Conservation (phyloP, 2,329 filamentous ascomycete genomes). For the Chaetomium globosum region DNA sequence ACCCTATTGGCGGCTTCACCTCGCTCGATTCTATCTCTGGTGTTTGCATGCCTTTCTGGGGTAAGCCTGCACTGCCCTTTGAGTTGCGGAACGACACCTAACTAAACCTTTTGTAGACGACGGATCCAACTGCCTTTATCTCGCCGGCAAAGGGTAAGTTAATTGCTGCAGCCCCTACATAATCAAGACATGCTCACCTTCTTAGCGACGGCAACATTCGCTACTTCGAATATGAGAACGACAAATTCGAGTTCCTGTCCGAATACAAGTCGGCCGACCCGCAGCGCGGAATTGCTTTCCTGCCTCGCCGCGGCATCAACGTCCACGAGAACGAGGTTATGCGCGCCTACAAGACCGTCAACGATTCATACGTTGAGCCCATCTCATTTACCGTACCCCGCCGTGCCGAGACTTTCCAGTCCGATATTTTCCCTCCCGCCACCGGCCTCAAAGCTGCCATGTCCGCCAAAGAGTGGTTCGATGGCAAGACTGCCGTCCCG, state of each 20-base stretch:
- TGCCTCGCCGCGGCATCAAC: conserved; percentile 93
- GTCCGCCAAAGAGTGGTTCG: conserved; percentile 79
- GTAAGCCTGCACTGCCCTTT: conserved; percentile 45
- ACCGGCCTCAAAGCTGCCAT: conserved; percentile 78
- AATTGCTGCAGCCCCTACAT: background rate
- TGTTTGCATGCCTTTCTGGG: conserved; percentile 99
- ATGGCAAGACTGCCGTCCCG: conserved; percentile 79
- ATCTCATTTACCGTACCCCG: conserved; percentile 97
- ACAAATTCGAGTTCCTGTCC: conserved; percentile 96
- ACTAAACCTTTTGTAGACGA: conserved; percentile 64
- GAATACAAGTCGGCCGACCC: conserved; percentile 97
- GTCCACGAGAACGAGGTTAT: conserved; percentile 96
- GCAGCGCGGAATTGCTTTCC: conserved; percentile 89
- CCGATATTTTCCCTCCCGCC: conserved; percentile 92
- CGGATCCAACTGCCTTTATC: conserved; percentile 89
- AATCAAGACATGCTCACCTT: conserved; percentile 20
- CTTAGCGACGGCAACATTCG: conserved; percentile 93
- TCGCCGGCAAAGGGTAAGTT: conserved; percentile 92
- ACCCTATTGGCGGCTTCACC: conserved; percentile 87
- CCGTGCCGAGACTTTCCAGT: conserved; percentile 91
- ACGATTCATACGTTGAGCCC: conserved; percentile 90
- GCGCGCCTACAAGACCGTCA: conserved; percentile 95
- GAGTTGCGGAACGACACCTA: conserved; percentile 28
- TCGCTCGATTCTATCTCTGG: conserved; percentile 94
- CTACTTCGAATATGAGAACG: conserved; percentile 97